phyloP scores from a whole-genome alignment of 2,329 filamentous ascomycete species.

The Stagonosporopsis rhizophila region DNA sequence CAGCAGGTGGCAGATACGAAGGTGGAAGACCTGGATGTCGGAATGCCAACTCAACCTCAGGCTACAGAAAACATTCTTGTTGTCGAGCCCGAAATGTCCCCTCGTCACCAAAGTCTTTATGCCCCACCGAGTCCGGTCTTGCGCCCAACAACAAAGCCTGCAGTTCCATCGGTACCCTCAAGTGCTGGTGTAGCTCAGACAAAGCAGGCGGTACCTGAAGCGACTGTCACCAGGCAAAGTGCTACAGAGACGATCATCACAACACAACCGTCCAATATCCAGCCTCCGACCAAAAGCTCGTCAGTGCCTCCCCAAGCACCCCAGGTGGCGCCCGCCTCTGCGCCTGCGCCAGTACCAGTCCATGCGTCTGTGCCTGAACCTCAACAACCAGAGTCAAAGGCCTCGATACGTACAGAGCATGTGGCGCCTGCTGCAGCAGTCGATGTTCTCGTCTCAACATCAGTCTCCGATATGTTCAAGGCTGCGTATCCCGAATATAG shows the following conservation, averaged over 20 bases:
- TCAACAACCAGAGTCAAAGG: not conserved
- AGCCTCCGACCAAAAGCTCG: not conserved
- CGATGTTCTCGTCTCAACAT: not conserved
- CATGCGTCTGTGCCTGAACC: not conserved
- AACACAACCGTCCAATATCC: not conserved
- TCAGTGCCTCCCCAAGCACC: not conserved
- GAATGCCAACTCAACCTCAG: not conserved
- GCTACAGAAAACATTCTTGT: not conserved
- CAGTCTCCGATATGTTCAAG: slow-evolving; percentile 40
- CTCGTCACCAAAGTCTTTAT: slow-evolving; percentile 30
- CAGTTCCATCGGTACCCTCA: not conserved
- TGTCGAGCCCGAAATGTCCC: slow-evolving; percentile 19
- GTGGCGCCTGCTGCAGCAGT: not conserved
- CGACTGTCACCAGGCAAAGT: not conserved
- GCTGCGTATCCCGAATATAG: slow-evolving; percentile 47
- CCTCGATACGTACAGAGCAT: not conserved
- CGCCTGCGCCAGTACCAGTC: not conserved
- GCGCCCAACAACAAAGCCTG: not conserved
- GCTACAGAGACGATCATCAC: not conserved
- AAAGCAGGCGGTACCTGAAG: not conserved
- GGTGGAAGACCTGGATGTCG: slow-evolving; percentile 1
- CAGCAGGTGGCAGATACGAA: slow-evolving; percentile 15
- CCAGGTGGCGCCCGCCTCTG: not conserved
- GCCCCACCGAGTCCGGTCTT: slow-evolving; percentile 19
- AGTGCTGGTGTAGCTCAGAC: not conserved